Percentiles rank a stretch among this genome's conserved stretches.
These are phyloP conservation scores for Paecilomyces niveus DNA, from an alignment of 2,329 filamentous ascomycete genomes.

Conservation along the genomic window DNA sequence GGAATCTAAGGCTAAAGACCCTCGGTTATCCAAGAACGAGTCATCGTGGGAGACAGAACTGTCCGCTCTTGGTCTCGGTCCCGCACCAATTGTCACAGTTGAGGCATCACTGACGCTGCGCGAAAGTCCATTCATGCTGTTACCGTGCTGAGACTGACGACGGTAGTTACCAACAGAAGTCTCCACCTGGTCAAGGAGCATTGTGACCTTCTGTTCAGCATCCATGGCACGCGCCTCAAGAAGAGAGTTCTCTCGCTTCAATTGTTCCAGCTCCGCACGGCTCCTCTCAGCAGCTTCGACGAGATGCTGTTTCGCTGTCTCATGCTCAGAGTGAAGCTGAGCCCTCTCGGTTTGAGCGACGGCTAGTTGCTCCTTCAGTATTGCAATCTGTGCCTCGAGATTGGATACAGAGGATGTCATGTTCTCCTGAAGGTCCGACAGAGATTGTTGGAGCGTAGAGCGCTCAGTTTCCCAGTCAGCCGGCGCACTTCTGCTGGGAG, in stretches of 20 bases:
- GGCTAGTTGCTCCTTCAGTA: slow-evolving; percentile 63
- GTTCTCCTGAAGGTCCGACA: slow-evolving; percentile 62
- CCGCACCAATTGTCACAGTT: slow-evolving; percentile 37
- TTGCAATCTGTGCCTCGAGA: slow-evolving; percentile 64
- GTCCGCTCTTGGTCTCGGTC: slow-evolving; percentile 29
- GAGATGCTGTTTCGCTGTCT: slow-evolving; percentile 53
- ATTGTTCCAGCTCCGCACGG: slow-evolving; percentile 65
- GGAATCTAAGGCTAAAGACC: slow-evolving; percentile 73
- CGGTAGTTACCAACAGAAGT: slow-evolving; percentile 91
- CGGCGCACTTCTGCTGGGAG: slow-evolving; percentile 34
- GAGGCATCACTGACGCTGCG: slow-evolving; percentile 51
- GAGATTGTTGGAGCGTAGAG: slow-evolving; percentile 56
- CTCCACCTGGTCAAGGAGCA: slow-evolving; percentile 91
- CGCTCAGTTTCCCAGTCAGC: slow-evolving; percentile 71
- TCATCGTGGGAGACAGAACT: slow-evolving; percentile 38
- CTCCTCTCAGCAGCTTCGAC: slow-evolving; percentile 46
- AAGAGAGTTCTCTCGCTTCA: slow-evolving; percentile 72
- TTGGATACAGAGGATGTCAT: slow-evolving; percentile 58
- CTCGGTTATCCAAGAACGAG: slow-evolving; percentile 46
- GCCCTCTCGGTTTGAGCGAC: slow-evolving; percentile 63
- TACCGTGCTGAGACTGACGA: slow-evolving; percentile 54
- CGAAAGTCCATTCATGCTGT: slow-evolving; percentile 31
- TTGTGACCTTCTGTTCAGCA: slow-evolving; percentile 85
- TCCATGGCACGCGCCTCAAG: slow-evolving; percentile 81
- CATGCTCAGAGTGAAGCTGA: slow-evolving; percentile 49